Base-by-base conservation (phyloP, 805 yeast genomes). In the Sugiyamaella boreocaroliniensis region DNA sequence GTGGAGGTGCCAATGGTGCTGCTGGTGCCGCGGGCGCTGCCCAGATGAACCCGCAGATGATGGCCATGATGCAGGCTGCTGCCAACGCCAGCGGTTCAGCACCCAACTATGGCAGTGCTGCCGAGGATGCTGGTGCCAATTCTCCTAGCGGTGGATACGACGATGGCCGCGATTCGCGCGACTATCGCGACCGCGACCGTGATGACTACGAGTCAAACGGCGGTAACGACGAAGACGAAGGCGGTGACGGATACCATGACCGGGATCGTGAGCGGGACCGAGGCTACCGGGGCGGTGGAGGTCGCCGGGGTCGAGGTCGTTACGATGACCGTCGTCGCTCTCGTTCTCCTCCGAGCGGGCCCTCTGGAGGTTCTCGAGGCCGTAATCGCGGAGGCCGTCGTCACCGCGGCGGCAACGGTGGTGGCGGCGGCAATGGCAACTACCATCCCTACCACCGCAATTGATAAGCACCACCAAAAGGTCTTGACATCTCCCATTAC, bases 51-150 rank as follows among this genome's bases (percentile, higher is more conserved):
- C 37, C 37, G 10, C 45, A 40, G 42, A 50, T 57, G 55, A 47
- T 50, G 42, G 58, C 55, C 14, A 58, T 58, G 60, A 57, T 57
- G 58, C 54, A 49, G 45, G 45, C 54, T 49, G 41, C 32, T 20
- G 34, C 44, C 47, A 45, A 40, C 43, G 42, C 15, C 11, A 34
- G 18, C 15, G 47, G 40, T n/a, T 20, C 50, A 2, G 42, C 43
- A 6, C 20, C 43, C 11, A 42, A 42, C n/a, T 34, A 51, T 12
- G 51, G 48, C 37, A 47, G 32, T 40, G 56, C 44, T 1, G 45
- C 47, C 29, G 45, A 29, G 20, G 45, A 22, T 8, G 56, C 42
- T 37, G 52, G 40, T 14, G 34, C 45, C 12, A 45, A 52, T 34
- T 50, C 34, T 12, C 18, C 45, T 15, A 40, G n/a, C 18, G 49